Base-by-base conservation (phyloP, 257 asterid genomes). In the Solanum pinnatisectum region DNA sequence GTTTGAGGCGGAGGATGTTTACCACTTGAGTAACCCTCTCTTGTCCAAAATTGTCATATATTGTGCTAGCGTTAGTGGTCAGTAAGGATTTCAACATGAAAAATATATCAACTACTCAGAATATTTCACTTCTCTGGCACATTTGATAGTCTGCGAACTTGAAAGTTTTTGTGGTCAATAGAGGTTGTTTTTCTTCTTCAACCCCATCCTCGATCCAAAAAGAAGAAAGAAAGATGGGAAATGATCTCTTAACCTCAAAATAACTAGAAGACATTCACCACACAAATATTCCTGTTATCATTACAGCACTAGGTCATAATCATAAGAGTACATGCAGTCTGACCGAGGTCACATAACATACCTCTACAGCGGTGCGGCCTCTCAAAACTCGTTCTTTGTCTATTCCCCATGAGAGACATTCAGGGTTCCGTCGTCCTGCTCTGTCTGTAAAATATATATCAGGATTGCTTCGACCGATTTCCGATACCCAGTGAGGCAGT, bases 331-430 rank as follows among this genome's bases (percentile, higher is more conserved):
- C 52, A 49, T 15, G 22, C 77, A 68, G 9, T 27, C 73, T 60
- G 74, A 52, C 32, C 39, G 4, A 87, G 86, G 87, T 89, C 76
- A 76, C 88, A 86, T 84, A 59, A 84, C 90, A 89, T 92, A 96
- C 99, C 98, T 96, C 99, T 85, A 93, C 83, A 83, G 96, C 98
- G 60, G 98, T 96, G 46, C 99, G 97, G 52, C 99, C 98, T 93
- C 96, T 93, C 90, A 96, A 91, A 89, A 96, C 96, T 81, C 99
- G 92, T 90, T 95, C 98, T 90, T 93, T 96, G 91, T 96, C 99
- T 87, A 95, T 89, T 71, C 99, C 99, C 99, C 99, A 96, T 37
- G 99, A 95, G 59, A 96, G 90, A 91, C 98, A 96, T 88, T 96
- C 99, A 35, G 97, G 95, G 87, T 95, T 91, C 81, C 97, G 93